These are phyloP conservation scores for Pulveroboletus sp. DNA, from an alignment of 768 basidiomycete species.

Conservation along the genomic window DNA sequence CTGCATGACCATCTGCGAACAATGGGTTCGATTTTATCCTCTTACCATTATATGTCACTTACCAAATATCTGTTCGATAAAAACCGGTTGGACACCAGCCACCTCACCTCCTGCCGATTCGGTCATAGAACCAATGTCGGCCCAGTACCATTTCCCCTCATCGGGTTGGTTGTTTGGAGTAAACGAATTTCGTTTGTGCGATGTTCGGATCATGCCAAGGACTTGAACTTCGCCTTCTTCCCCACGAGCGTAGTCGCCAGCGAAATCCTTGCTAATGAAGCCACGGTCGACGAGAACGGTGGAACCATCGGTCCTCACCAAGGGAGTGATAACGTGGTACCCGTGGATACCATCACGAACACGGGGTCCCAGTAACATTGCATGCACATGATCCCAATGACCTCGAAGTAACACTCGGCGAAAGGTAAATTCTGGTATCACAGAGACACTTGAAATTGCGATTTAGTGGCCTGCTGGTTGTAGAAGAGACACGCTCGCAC, in stretches of 20 bases:
- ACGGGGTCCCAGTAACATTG: constrained; percentile 80
- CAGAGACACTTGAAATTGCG: constrained; percentile 48
- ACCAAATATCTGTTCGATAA: constrained; percentile 92
- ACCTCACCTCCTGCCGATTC: constrained; percentile 68
- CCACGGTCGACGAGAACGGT: constrained; percentile 92
- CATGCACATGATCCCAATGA: constrained; percentile 69
- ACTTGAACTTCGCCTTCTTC: constrained; percentile 64
- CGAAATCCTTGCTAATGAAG: constrained; percentile 66
- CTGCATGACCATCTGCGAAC: constrained; percentile 74
- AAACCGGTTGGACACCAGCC: constrained; percentile 78
- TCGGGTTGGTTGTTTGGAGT: constrained; percentile 85
- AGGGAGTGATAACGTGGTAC: constrained; percentile 83
- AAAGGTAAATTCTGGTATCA: constrained; percentile 84
- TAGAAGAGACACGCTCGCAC: constrained; percentile 45
- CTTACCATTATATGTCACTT: constrained; percentile 20
- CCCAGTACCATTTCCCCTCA: constrained; percentile 88
- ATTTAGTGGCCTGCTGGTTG: constrained; percentile 18
- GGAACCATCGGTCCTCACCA: constrained; percentile 72
- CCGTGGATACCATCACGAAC: constrained; percentile 88
- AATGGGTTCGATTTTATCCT: neutral
- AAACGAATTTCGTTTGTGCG: constrained; percentile 69
- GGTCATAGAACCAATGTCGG: constrained; percentile 78
- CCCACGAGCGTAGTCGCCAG: constrained; percentile 33
- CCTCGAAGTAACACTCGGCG: constrained; percentile 81
- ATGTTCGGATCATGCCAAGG: constrained; percentile 82